These are phyloP conservation scores for Isatis tinctoria DNA, from an alignment of 345 rosid species.

Conservation along the genomic window DNA sequence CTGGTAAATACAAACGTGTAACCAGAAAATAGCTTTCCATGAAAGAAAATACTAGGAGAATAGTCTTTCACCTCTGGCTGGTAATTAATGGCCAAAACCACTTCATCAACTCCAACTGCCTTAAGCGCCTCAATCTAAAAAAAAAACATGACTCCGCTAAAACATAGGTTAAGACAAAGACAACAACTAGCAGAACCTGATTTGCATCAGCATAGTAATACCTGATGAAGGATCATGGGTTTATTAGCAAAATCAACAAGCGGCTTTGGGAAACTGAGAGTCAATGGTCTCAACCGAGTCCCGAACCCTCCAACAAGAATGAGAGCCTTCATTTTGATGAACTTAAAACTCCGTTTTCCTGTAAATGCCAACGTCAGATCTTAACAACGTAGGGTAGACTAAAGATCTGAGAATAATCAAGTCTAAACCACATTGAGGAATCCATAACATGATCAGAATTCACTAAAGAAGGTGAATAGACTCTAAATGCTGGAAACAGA, in stretches of 20 bases:
- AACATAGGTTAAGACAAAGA: background rate
- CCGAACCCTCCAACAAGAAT: slow-evolving; percentile 99
- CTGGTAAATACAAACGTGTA: slow-evolving; percentile 1
- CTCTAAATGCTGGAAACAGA: background rate
- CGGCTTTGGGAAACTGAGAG: slow-evolving; percentile 96
- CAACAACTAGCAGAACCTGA: background rate
- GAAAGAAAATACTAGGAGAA: background rate
- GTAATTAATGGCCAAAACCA: slow-evolving; percentile 94
- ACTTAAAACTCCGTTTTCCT: slow-evolving; percentile 35
- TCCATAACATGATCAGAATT: background rate
- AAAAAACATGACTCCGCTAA: background rate
- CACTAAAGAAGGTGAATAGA: background rate
- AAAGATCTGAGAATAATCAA: background rate
- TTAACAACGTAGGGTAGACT: background rate
- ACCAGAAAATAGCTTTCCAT: background rate
- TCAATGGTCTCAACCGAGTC: slow-evolving; percentile 94
- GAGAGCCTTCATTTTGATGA: slow-evolving; percentile 83
- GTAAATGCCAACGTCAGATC: slow-evolving; percentile 24
- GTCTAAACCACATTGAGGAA: background rate
- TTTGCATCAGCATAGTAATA: slow-evolving; percentile 6
- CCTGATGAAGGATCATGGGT: slow-evolving; percentile 99
- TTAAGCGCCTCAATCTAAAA: slow-evolving; percentile 92
- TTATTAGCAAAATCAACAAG: slow-evolving; percentile 98
- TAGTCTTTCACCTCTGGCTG: slow-evolving; percentile 73
- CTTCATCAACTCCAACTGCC: slow-evolving; percentile 94